A percentile compares a stretch with the other conserved stretches of the same genome.
Conservation (phyloP, 2,329 filamentous ascomycete genomes). For the Clonostachys rhizophaga region DNA sequence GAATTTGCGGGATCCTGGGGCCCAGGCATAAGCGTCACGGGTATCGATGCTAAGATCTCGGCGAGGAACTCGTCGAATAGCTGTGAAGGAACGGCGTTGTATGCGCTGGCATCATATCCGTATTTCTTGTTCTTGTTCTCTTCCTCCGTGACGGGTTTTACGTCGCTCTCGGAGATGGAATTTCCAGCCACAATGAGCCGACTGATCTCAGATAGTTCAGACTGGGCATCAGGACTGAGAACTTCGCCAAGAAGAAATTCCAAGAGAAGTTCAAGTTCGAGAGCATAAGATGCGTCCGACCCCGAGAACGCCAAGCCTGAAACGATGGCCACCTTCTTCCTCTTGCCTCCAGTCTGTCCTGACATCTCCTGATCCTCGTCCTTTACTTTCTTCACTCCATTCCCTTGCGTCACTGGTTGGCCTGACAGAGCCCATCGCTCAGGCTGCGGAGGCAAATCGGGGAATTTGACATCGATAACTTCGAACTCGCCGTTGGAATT, state of each 20-base stretch:
- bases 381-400: slow-evolving; percentile 43
- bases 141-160: slow-evolving; percentile 22
- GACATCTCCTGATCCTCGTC: slow-evolving; percentile 55
- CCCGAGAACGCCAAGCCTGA: slow-evolving; percentile 85
- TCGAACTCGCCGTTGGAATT: slow-evolving; percentile 90
- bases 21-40: slow-evolving; percentile 85
- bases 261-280: slow-evolving; percentile 72
- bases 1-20: slow-evolving; percentile 82
- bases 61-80: slow-evolving; percentile 81
- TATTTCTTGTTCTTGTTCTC: slow-evolving; percentile 68
- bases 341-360: slow-evolving; percentile 24
- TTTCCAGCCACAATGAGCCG: slow-evolving; percentile 90
- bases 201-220: slow-evolving; percentile 63
- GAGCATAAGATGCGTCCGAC: slow-evolving; percentile 63
- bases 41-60: slow-evolving; percentile 77
- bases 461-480: slow-evolving; percentile 82
- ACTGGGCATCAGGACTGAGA: slow-evolving; percentile 54
- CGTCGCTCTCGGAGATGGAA: slow-evolving; percentile 66
- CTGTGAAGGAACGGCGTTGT: slow-evolving; percentile 81
- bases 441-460: slow-evolving; percentile 80
- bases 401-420: not conserved
- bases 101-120: slow-evolving; percentile 84
- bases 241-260: slow-evolving; percentile 88
- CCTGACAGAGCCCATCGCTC: slow-evolving; percentile 61
- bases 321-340: slow-evolving; percentile 71